Conservation (phyloP, 1,284 basidiomycete species). For the Psilocybe mexicana region DNA sequence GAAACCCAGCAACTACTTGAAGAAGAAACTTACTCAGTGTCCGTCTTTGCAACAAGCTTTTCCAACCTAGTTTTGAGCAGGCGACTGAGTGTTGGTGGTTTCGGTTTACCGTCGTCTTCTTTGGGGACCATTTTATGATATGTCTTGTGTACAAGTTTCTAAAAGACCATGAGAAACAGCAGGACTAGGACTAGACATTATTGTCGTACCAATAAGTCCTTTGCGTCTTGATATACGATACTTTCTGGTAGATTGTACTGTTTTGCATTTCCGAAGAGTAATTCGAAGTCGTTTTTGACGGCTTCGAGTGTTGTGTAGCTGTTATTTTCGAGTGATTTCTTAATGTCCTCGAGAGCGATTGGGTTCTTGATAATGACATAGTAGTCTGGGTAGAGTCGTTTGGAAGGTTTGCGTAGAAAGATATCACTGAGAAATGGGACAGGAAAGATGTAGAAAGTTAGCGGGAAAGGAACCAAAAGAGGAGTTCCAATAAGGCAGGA, state of each 20-base stretch:
- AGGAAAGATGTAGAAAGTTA: not conserved
- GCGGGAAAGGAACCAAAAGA: slow-evolving; percentile 24
- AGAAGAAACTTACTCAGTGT: slow-evolving; percentile 51
- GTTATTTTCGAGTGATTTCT: slow-evolving; percentile 68
- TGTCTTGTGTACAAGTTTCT: slow-evolving; percentile 72
- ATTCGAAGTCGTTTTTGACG: slow-evolving; percentile 80
- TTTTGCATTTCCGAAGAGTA: slow-evolving; percentile 90
- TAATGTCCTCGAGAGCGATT: slow-evolving; percentile 86
- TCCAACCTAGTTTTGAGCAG: slow-evolving; percentile 65
- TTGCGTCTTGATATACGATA: slow-evolving; percentile 84
- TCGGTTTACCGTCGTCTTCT: slow-evolving; percentile 55
- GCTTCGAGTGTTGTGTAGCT: slow-evolving; percentile 69
- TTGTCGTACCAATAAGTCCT: slow-evolving; percentile 51
- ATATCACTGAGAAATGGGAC: slow-evolving; percentile 44
- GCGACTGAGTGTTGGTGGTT: slow-evolving; percentile 59
- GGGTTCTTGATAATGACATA: slow-evolving; percentile 75
- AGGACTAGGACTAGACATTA: slow-evolving; percentile 5
- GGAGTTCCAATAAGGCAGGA: slow-evolving; percentile 37
- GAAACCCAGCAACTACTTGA: not conserved
- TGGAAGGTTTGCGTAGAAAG: slow-evolving; percentile 80
- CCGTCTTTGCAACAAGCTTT: slow-evolving; percentile 70
- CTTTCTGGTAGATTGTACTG: slow-evolving; percentile 88
- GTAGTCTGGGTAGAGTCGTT: slow-evolving; percentile 88
- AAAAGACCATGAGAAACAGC: slow-evolving; percentile 11
- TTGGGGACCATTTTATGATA: slow-evolving; percentile 58